Conservation (phyloP, 805 yeast genomes). For the Yamadazyma nakazawae region DNA sequence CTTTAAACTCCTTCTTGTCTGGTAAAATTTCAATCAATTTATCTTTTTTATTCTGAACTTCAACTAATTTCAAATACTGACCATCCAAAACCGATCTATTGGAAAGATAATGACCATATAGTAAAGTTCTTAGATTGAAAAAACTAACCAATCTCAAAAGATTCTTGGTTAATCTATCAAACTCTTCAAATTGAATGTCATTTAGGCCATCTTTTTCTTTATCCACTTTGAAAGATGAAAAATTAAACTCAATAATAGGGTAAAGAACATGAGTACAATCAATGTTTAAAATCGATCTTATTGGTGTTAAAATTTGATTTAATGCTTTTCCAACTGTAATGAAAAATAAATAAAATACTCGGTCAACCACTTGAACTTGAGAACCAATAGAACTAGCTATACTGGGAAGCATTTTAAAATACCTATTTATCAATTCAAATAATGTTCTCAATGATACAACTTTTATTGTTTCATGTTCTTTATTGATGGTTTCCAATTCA, state of each 20-base stretch:
- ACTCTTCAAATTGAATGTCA: slow-evolving; percentile 18
- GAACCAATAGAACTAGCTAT: slow-evolving; percentile 28
- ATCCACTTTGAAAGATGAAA: slow-evolving; percentile 17
- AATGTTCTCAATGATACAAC: slow-evolving; percentile 28
- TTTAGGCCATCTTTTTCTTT: slow-evolving; percentile 14
- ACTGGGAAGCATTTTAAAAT: slow-evolving; percentile 36
- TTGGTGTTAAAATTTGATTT: slow-evolving; percentile 30
- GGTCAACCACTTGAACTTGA: slow-evolving; percentile 26
- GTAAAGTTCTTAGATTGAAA: slow-evolving; percentile 28
- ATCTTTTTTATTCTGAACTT: slow-evolving; percentile 14
- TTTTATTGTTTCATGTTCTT: slow-evolving; percentile 21
- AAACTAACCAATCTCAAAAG: slow-evolving; percentile 30
- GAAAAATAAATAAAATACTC: slow-evolving; percentile 33
- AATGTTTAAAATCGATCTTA: slow-evolving; percentile 31
- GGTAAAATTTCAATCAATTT: slow-evolving; percentile 16
- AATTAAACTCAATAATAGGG: slow-evolving; percentile 29
- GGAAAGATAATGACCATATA: slow-evolving; percentile 24
- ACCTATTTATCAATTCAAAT: slow-evolving; percentile 32
- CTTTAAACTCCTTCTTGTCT: slow-evolving; percentile 13
- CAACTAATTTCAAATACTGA: slow-evolving; percentile 13
- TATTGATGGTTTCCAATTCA: slow-evolving; percentile 23
- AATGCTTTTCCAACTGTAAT: slow-evolving; percentile 34
- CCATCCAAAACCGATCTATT: slow-evolving; percentile 20
- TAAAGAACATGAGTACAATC: slow-evolving; percentile 33
- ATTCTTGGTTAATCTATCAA: slow-evolving; percentile 22